A percentile compares a stretch with the other conserved stretches of the same genome.
These are phyloP conservation scores for Nannizzia gypsea DNA, from an alignment of 2,329 filamentous ascomycete genomes.

Conservation along the genomic window DNA sequence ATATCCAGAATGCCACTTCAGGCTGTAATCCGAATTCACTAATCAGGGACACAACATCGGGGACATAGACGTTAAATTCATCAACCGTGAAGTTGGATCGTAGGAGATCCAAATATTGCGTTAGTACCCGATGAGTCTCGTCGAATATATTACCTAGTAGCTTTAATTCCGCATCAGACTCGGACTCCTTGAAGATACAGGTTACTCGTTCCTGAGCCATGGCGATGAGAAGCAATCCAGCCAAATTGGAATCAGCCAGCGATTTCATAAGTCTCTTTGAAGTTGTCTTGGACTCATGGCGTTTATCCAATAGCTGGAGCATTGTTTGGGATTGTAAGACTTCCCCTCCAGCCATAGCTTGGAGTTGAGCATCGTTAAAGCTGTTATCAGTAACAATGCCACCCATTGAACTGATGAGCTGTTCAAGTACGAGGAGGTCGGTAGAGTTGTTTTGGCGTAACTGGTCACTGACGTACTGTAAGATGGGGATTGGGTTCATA, in stretches of 20 bases:
- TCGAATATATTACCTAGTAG: constrained; percentile 79
- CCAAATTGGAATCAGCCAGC: constrained; percentile 64
- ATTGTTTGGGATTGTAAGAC: constrained; percentile 69
- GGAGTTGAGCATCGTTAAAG: constrained; percentile 77
- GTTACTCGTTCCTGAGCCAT: constrained; percentile 81
- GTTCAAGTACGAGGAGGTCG: constrained; percentile 81
- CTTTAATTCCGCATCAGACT: constrained; percentile 65
- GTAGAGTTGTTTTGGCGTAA: constrained; percentile 72
- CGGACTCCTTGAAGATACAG: constrained; percentile 65
- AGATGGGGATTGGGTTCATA: constrained; percentile 70
- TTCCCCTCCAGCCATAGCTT: constrained; percentile 79
- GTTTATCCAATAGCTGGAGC: constrained; percentile 66
- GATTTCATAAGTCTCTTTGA: constrained; percentile 70
- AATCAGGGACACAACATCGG: constrained; percentile 61
- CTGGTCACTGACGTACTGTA: constrained; percentile 82
- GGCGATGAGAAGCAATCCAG: constrained; percentile 72
- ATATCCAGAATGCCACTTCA: constrained; percentile 73
- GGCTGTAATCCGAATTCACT: constrained; percentile 67
- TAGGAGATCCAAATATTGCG: constrained; percentile 81
- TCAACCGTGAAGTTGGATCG: constrained; percentile 63
- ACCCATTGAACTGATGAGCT: constrained; percentile 84
- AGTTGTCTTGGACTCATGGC: constrained; percentile 61
- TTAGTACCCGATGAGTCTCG: constrained; percentile 72
- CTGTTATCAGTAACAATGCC: constrained; percentile 78
- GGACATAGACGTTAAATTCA: constrained; percentile 68